Evolutionary conservation across 73 alveolate species (phyloP).

Genomic region (Blepharisma japonicum): DNA sequence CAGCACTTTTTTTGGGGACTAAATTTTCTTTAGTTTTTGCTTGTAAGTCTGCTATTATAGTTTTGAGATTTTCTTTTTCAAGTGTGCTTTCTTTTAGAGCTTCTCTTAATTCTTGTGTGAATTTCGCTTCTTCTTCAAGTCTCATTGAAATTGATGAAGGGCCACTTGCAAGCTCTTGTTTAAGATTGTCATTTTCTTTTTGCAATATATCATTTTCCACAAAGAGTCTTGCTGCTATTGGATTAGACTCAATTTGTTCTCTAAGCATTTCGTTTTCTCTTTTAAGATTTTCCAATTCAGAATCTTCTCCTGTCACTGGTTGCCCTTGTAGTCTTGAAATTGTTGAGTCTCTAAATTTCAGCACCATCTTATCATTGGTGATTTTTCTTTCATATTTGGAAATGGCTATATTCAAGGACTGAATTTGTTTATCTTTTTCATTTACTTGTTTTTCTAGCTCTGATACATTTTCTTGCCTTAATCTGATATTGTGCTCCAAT

Average conservation of each 20-base stretch:
- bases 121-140: no score
- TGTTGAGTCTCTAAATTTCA: conserved; percentile 30
- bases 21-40: no score
- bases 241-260: conserved; percentile 13
- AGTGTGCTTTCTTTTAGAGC: no score
- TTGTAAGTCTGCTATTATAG: no score
- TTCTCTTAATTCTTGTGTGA: no score
- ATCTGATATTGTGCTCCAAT: no score
- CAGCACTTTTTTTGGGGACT: background rate
- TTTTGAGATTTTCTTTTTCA: no score
- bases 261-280: conserved; percentile 17
- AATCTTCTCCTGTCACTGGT: background rate
- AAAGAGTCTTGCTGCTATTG: conserved; percentile 7
- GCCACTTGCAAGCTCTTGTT: background rate
- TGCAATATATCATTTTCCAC: conserved; percentile 19
- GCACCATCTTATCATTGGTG: conserved; percentile 32
- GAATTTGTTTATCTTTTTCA: background rate
- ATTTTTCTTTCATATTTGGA: conserved; percentile 27
- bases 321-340: conserved; percentile 18
- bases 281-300: background rate
- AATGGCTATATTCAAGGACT: background rate
- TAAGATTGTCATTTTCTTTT: background rate
- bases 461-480: no score
- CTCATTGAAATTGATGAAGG: no score
- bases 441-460: background rate